phyloP scores from a whole-genome alignment of 1,284 basidiomycete genomes.

The Wallemia hederae region DNA sequence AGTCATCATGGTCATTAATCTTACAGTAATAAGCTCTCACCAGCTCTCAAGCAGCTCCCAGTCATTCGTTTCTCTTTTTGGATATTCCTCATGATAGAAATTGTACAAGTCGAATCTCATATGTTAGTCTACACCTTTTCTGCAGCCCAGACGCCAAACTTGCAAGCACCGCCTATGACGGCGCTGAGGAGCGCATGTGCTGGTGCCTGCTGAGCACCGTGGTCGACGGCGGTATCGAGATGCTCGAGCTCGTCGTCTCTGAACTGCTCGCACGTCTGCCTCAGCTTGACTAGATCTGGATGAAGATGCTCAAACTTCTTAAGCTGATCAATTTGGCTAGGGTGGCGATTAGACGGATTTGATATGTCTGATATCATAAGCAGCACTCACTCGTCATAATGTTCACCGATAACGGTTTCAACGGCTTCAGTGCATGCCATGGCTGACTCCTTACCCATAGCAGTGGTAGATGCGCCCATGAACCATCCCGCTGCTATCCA shows the following conservation, averaged over 20 bases:
- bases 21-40: neutral
- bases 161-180: slow-evolving; percentile 57
- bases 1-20: neutral
- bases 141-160: slow-evolving; percentile 63
- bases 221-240: slow-evolving; percentile 65
- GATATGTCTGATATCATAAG: slow-evolving; percentile 2
- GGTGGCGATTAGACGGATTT: slow-evolving; percentile 2
- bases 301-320: slow-evolving; percentile 18
- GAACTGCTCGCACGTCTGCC: slow-evolving; percentile 50
- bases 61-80: neutral
- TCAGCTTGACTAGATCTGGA: slow-evolving; percentile 47
- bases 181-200: slow-evolving; percentile 70
- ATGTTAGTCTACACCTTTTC: slow-evolving; percentile 30
- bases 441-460: slow-evolving; percentile 71
- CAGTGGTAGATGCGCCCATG: slow-evolving; percentile 52
- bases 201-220: slow-evolving; percentile 68
- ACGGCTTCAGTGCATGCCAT: slow-evolving; percentile 98
- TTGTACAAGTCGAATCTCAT: neutral
- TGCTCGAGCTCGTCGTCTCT: slow-evolving; percentile 86
- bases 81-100: neutral
- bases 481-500: slow-evolving; percentile 64
- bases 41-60: too few relatives aligned
- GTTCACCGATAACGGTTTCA: slow-evolving; percentile 89
- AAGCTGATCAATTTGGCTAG: neutral
- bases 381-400: slow-evolving; percentile 69